Evolutionary conservation across 108 stramenopile genomes (phyloP).

Genomic region (Thalassiosira profunda): DNA sequence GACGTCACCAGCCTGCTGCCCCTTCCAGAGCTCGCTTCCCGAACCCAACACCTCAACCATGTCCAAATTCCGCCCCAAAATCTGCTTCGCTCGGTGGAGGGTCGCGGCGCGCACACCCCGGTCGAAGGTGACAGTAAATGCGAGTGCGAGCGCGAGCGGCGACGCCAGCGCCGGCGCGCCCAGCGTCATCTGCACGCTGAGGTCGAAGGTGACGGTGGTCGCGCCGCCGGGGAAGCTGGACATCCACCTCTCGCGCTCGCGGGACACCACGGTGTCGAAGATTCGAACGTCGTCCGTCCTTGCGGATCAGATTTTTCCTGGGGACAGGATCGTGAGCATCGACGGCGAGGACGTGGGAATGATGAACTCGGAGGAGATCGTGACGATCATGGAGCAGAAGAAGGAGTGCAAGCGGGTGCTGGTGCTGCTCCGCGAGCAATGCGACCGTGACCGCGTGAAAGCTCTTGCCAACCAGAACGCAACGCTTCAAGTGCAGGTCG

Average conservation of each 20-base stretch:
- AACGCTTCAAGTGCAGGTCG: too few species aligned
- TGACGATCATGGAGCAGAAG: conserved; percentile 91
- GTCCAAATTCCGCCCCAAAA: too few species aligned
- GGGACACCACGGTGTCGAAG: conserved; percentile 90
- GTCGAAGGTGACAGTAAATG: too few species aligned
- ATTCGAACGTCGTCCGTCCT: conserved; percentile 83
- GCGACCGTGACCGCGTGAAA: too few species aligned
- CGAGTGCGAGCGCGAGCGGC: too few species aligned
- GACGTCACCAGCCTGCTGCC: too few species aligned
- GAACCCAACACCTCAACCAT: too few species aligned
- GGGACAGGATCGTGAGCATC: conserved; percentile 89
- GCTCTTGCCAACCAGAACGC: not conserved
- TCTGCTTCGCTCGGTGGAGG: too few species aligned
- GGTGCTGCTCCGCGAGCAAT: conserved; percentile 72
- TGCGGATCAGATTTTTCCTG: conserved; percentile 78
- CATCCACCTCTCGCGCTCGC: conserved; percentile 90
- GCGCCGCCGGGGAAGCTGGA: conserved; percentile 92
- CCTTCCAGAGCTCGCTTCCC: too few species aligned
- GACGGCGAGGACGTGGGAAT: conserved; percentile 93
- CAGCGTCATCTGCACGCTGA: too few species aligned
- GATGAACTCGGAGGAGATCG: conserved; percentile 91
- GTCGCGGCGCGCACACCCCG: too few species aligned
- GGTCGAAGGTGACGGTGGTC: conserved; percentile 69
- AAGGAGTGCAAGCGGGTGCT: conserved; percentile 85
- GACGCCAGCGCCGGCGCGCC: too few species aligned